Conservation (phyloP, 2,329 filamentous ascomycete genomes). For the Orbilia brochopaga region DNA sequence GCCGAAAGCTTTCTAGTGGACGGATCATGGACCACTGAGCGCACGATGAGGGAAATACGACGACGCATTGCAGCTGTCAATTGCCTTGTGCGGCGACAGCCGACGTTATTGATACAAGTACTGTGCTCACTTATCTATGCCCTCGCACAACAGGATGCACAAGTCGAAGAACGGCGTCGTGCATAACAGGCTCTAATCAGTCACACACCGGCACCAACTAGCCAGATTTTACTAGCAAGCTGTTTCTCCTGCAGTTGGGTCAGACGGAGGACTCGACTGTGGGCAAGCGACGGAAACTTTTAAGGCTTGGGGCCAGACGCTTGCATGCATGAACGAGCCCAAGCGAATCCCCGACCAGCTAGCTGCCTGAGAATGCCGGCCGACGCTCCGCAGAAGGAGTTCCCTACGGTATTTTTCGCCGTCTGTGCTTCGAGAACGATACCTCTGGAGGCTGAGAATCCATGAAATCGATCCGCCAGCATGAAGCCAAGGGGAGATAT, state of each 20-base stretch:
- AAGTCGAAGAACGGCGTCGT: too few relatives aligned
- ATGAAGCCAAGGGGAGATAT: background rate
- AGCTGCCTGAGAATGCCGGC: conserved; percentile 4
- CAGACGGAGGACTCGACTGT: conserved; percentile 14
- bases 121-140: too few relatives aligned
- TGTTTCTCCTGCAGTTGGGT: background rate
- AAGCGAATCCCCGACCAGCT: conserved; percentile 17
- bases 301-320: conserved; percentile 13
- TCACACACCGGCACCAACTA: background rate
- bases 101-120: too few relatives aligned
- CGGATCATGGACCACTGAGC: too few relatives aligned
- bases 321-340: conserved; percentile 22
- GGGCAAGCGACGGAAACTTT: conserved; percentile 49
- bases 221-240: background rate
- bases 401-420: conserved; percentile 15
- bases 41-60: too few relatives aligned
- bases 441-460: background rate
- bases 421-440: conserved; percentile 7
- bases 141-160: too few relatives aligned
- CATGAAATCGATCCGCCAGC: background rate
- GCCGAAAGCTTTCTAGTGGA: too few relatives aligned
- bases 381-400: conserved; percentile 29
- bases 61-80: too few relatives aligned
- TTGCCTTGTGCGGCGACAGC: too few relatives aligned
- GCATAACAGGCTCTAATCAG: too few relatives aligned